Percentiles rank a stretch among this genome's conserved stretches.
Conservation (phyloP, 2,329 filamentous ascomycete species). For the Hortaea sp. region DNA sequence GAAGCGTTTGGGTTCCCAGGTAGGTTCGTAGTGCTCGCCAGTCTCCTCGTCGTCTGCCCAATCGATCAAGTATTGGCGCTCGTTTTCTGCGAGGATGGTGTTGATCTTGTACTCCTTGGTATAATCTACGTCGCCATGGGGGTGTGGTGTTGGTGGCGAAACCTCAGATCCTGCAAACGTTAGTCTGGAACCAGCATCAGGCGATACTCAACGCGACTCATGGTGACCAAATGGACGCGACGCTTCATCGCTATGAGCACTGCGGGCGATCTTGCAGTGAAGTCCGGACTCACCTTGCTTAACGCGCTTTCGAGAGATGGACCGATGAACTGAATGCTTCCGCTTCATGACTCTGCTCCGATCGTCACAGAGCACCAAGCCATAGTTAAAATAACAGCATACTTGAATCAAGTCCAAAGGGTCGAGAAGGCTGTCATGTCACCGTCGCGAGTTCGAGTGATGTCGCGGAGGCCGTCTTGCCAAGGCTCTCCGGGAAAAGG, state of each 20-base stretch:
- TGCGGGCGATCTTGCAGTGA: background rate
- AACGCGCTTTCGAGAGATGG: constrained; percentile 3
- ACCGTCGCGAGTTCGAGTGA: no score
- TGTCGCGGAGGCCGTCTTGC: no score
- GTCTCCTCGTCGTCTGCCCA: constrained; percentile 46
- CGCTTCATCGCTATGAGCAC: no score
- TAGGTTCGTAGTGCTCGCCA: constrained; percentile 38
- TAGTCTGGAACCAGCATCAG: background rate
- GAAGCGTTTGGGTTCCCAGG: constrained; percentile 40
- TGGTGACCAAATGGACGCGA: no score
- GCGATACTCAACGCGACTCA: constrained; percentile 16
- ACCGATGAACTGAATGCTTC: constrained; percentile 7
- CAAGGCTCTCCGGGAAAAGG: no score
- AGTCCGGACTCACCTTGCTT: constrained; percentile 1
- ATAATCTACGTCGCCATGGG: constrained; percentile 18
- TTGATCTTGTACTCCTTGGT: constrained; percentile 15
- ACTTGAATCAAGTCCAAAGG: no score
- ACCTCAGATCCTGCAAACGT: background rate
- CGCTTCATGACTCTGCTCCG: constrained; percentile 7
- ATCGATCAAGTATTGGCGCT: constrained; percentile 42
- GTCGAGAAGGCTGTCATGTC: no score
- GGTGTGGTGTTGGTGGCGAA: constrained; percentile 9
- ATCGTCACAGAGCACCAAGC: background rate
- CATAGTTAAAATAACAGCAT: background rate
- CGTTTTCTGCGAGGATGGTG: constrained; percentile 24